These are phyloP conservation scores for Stylonectria norvegica DNA, from an alignment of 2,329 filamentous ascomycete genomes.

Conservation along the genomic window DNA sequence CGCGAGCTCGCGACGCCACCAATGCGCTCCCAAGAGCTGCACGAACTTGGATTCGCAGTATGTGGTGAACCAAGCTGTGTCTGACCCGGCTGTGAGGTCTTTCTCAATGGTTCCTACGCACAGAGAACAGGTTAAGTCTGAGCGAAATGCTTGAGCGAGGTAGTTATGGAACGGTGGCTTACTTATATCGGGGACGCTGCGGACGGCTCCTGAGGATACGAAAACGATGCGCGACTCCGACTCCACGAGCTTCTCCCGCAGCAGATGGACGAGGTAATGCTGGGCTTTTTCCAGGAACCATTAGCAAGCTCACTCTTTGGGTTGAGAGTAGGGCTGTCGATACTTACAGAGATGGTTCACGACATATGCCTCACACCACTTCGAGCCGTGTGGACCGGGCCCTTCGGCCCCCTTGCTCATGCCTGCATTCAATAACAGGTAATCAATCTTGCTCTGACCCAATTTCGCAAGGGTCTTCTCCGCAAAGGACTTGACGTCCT, in stretches of 20 bases:
- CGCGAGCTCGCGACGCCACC: slow-evolving; percentile 52
- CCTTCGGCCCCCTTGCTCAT: slow-evolving; percentile 36
- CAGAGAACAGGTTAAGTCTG: too few relatives aligned
- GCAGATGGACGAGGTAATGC: slow-evolving; percentile 50
- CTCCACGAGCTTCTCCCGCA: slow-evolving; percentile 45
- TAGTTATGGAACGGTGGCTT: too few relatives aligned
- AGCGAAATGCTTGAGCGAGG: too few relatives aligned
- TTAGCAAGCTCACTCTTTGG: slow-evolving; percentile 7
- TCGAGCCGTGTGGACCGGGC: slow-evolving; percentile 38
- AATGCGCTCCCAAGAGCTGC: slow-evolving; percentile 50
- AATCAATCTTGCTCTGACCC: slow-evolving; percentile 43
- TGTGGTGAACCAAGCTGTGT: slow-evolving; percentile 23
- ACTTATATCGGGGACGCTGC: slow-evolving; percentile 39
- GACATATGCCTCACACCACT: slow-evolving; percentile 49
- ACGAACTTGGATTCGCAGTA: slow-evolving; percentile 49
- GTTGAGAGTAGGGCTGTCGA: too few relatives aligned
- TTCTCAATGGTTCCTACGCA: slow-evolving; percentile 34
- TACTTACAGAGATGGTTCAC: slow-evolving; percentile 51
- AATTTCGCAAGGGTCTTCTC: slow-evolving; percentile 40
- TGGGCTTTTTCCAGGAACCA: slow-evolving; percentile 38
- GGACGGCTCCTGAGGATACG: slow-evolving; percentile 49
- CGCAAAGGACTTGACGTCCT: slow-evolving; percentile 45
- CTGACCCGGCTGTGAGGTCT: slow-evolving; percentile 39
- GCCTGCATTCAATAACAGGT: slow-evolving; percentile 48
- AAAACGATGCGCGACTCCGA: slow-evolving; percentile 47